Conservation (phyloP, 78 protist species). For the Dictyostelium discoideum region DNA sequence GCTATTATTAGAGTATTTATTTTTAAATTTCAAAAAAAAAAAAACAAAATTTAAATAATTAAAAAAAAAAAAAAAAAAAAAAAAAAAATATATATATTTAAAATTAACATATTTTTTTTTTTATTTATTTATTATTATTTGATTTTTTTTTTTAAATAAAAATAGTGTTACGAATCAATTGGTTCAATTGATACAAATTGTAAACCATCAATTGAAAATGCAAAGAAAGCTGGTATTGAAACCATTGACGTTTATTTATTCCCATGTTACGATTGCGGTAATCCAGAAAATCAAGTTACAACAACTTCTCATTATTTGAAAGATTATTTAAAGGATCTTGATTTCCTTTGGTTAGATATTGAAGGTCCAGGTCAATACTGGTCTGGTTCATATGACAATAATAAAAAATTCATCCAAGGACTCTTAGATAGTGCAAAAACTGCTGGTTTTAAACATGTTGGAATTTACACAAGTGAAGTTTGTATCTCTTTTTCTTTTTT, state of each 20-base stretch:
- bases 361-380: slow-evolving; percentile 79
- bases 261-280: slow-evolving; percentile 73
- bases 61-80: background rate
- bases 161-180: slow-evolving; percentile 9
- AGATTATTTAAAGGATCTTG: background rate
- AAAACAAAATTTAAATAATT: background rate
- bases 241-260: slow-evolving; percentile 66
- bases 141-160: background rate
- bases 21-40: background rate
- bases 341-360: slow-evolving; percentile 78
- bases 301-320: background rate
- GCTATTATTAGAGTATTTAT: slow-evolving; percentile 32
- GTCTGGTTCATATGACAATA: background rate
- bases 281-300: slow-evolving; percentile 33
- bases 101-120: too few relatives aligned
- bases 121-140: background rate
- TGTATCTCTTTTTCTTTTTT: background rate
- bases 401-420: slow-evolving; percentile 35
- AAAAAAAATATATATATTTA: background rate
- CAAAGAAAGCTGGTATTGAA: slow-evolving; percentile 40
- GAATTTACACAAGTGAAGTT: slow-evolving; percentile 67
- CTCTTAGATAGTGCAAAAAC: slow-evolving; percentile 8
- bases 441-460: slow-evolving; percentile 45
- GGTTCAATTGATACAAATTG: slow-evolving; percentile 29
- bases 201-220: slow-evolving; percentile 33